phyloP scores from a whole-genome alignment of 345 rosid species.

The Gynandropsis gynandra region DNA sequence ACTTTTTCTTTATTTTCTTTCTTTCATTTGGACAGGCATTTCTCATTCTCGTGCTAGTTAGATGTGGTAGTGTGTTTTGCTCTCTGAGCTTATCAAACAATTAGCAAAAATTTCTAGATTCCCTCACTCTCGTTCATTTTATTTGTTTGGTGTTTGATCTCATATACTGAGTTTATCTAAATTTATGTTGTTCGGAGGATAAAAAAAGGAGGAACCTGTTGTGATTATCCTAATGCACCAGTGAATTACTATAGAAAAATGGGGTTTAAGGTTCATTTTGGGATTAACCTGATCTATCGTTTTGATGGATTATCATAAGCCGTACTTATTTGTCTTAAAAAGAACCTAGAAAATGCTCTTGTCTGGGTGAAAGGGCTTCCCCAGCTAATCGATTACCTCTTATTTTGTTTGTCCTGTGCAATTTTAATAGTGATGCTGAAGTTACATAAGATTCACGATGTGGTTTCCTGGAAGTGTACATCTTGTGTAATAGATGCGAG shows the following conservation, averaged over 20 bases:
- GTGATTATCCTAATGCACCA: background rate
- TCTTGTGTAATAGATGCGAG: background rate
- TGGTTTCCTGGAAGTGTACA: background rate
- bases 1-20: slow-evolving; percentile 21
- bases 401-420: background rate
- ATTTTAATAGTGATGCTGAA: background rate
- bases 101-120: too few species aligned
- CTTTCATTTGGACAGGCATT: background rate
- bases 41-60: background rate
- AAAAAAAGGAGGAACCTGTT: background rate
- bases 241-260: background rate
- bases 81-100: too few species aligned
- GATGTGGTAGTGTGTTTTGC: too few species aligned
- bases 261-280: background rate
- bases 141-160: too few species aligned
- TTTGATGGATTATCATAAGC: slow-evolving; percentile 6
- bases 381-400: background rate
- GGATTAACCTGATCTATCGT: slow-evolving; percentile 3
- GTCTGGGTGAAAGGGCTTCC: background rate
- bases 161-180: too few species aligned
- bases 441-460: too few species aligned
- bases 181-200: background rate
- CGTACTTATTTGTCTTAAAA: background rate
- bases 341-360: background rate
- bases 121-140: too few species aligned